phyloP scores from a whole-genome alignment of 2,329 filamentous ascomycete genomes.

The Talaromyces sp. region DNA sequence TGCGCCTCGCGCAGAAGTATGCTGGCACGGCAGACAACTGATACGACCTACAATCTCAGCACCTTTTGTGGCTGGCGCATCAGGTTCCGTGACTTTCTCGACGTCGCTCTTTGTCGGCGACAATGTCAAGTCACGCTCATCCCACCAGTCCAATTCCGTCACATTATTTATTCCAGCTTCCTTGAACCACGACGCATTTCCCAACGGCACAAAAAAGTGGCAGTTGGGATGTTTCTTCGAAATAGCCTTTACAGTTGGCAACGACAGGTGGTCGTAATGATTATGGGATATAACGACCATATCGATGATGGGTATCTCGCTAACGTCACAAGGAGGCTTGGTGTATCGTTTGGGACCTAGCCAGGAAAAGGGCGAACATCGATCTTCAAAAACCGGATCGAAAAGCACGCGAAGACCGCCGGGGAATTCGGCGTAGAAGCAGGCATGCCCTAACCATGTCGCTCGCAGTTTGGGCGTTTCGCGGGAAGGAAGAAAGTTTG shows the following conservation, averaged over 20 bases:
- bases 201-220: slow-evolving; percentile 84
- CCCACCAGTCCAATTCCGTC: slow-evolving; percentile 95
- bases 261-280: slow-evolving; percentile 89
- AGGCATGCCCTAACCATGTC: slow-evolving; percentile 94
- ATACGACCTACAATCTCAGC: slow-evolving; percentile 66
- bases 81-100: slow-evolving; percentile 23
- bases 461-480: slow-evolving; percentile 59
- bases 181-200: slow-evolving; percentile 78
- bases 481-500: slow-evolving; percentile 63
- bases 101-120: slow-evolving; percentile 34
- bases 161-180: slow-evolving; percentile 68
- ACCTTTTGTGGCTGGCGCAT: slow-evolving; percentile 8
- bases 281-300: slow-evolving; percentile 75
- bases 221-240: slow-evolving; percentile 68
- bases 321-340: slow-evolving; percentile 68
- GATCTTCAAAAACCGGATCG: slow-evolving; percentile 86
- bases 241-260: slow-evolving; percentile 69
- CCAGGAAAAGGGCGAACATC: slow-evolving; percentile 73
- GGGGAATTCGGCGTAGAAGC: slow-evolving; percentile 88
- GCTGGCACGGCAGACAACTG: slow-evolving; percentile 79
- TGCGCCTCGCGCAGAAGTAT: slow-evolving; percentile 65
- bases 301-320: slow-evolving; percentile 65
- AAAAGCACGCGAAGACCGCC: slow-evolving; percentile 83
- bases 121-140: slow-evolving; percentile 71
- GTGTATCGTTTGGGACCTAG: slow-evolving; percentile 76